Conservation (phyloP, 495 filamentous ascomycete species). For the Penicillium canescens region DNA sequence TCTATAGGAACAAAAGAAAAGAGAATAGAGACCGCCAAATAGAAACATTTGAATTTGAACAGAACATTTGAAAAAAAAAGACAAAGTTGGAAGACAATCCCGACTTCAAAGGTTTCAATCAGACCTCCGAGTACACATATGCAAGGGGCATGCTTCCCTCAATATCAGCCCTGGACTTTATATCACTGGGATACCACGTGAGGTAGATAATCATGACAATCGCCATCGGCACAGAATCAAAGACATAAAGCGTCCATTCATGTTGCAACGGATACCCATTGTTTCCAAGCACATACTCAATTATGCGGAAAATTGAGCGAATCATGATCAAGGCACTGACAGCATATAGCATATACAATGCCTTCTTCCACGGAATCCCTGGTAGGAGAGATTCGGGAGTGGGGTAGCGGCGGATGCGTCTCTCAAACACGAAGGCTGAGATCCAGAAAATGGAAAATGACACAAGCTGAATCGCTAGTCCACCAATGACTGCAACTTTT, state of each 20-base stretch:
- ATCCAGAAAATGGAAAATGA: slow-evolving; percentile 11
- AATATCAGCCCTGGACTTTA: neutral
- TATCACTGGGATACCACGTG: slow-evolving; percentile 10
- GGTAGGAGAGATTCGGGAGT: slow-evolving; percentile 6
- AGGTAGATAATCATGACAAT: slow-evolving; percentile 36
- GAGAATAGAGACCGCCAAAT: no score
- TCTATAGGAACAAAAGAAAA: no score
- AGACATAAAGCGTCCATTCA: slow-evolving; percentile 59
- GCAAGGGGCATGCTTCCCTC: slow-evolving; percentile 11
- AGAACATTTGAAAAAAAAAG: no score
- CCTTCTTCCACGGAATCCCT: slow-evolving; percentile 44
- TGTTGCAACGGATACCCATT: slow-evolving; percentile 46
- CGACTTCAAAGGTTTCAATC: no score
- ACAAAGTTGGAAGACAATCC: no score
- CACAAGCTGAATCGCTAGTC: slow-evolving; percentile 6
- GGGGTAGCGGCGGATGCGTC: slow-evolving; percentile 5
- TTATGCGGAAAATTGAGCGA: slow-evolving; percentile 56
- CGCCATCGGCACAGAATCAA: slow-evolving; percentile 57
- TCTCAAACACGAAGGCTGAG: slow-evolving; percentile 9
- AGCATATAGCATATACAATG: slow-evolving; percentile 49
- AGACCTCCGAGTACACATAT: slow-evolving; percentile 1
- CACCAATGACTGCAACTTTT: slow-evolving; percentile 5
- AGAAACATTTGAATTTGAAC: no score
- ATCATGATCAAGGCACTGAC: slow-evolving; percentile 53
- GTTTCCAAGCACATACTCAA: slow-evolving; percentile 57